Base-by-base conservation (phyloP, 164 flowering plant species). In the Stephania yunnanensis region DNA sequence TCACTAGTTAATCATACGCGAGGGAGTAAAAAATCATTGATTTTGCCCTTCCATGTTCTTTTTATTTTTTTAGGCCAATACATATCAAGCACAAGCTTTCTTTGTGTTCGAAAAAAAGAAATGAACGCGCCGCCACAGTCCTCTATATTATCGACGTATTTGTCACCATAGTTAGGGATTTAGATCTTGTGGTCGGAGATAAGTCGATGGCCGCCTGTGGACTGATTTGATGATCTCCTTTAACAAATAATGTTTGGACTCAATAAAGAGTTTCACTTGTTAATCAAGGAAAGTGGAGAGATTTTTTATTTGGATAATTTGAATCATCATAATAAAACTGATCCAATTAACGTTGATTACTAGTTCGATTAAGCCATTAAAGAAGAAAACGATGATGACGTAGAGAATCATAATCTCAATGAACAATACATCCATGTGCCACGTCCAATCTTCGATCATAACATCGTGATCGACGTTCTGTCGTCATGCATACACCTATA, bases 191-290 rank as follows among this genome's bases (percentile, higher is more conserved):
- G 71, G 82, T 85, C 30, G 74, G 78, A 1, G 93, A 89, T 22
- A 89, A 88, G 72, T 17, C 82, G 10, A 81, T 91, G 29, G 83
- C 80, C 19, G 85, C 85, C 36, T 86, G 80, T 95, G 15, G 80
- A 74, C 10, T 90, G 91, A 25, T 97, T 95, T 30, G 94, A 93
- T 11, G 97, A 90, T 48, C 20, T 95, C 61, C 68, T 90, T 48
- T 97, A 92, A 80, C 92, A 85, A 78, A 82, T 91, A 5, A 87
- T 93, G 92, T 91, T 92, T 69, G 87, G 93, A 3, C 74, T 95
- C 1, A 89, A 87, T 78, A 91, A 92, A 7, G 99, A 95, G 92
- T 92, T 95, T 69, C 70, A 87, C 20, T 65, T 82, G n/a, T 74
- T 93, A 66, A 86, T 89, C 79, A 88, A 87, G 50, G 85, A 85